phyloP scores from a whole-genome alignment of 306 rosid species.

The Quercus alba region DNA sequence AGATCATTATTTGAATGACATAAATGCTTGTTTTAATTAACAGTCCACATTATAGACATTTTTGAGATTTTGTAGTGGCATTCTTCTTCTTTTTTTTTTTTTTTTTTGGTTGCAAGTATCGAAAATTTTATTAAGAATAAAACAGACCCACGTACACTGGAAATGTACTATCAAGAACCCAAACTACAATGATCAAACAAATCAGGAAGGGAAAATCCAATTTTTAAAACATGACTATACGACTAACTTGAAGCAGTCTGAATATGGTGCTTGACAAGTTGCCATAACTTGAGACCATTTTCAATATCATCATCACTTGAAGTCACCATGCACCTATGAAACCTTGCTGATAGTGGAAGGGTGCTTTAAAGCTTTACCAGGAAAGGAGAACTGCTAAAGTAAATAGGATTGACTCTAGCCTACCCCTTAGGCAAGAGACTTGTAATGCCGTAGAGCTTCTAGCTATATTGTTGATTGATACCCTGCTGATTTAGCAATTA shows the following conservation, averaged over 20 bases:
- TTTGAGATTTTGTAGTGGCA: background rate
- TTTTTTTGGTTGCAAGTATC: no score
- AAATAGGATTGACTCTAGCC: background rate
- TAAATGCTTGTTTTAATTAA: background rate
- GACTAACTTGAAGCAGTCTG: background rate
- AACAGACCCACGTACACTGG: no score
- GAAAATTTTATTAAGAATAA: no score
- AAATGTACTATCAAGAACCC: no score
- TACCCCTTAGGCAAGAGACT: background rate
- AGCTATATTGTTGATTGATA: background rate
- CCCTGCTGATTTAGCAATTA: background rate
- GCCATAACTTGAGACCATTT: background rate
- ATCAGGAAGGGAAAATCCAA: no score
- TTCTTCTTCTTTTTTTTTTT: background rate
- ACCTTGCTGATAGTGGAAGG: no score
- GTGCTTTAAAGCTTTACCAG: background rate
- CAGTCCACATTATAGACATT: background rate
- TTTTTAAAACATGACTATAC: background rate
- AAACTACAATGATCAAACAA: no score
- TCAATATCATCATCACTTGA: background rate
- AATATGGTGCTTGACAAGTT: background rate
- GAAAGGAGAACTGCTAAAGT: background rate
- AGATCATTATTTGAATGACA: background rate
- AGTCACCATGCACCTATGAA: background rate
- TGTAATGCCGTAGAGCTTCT: background rate